Conservation (phyloP, 495 filamentous ascomycete genomes). For the Pyronema domesticum region DNA sequence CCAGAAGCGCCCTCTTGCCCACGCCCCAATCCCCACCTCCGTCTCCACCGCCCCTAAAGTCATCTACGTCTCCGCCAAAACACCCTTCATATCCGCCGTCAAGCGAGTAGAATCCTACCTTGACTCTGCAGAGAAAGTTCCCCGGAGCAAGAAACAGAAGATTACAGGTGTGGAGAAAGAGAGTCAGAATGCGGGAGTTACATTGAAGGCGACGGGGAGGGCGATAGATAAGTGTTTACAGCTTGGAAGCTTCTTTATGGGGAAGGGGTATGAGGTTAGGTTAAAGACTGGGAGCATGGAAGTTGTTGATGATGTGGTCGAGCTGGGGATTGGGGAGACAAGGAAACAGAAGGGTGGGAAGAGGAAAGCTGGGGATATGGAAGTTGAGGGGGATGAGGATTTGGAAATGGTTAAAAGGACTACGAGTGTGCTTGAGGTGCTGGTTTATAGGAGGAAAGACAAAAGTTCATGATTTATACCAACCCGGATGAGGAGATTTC, state of each 20-base stretch:
- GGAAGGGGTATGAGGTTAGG: conserved; percentile 35
- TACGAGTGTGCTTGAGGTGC: neutral
- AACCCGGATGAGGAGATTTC: too few species aligned
- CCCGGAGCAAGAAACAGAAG: neutral
- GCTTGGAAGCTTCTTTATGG: conserved; percentile 47
- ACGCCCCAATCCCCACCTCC: conserved; percentile 31
- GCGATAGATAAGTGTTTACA: conserved; percentile 56
- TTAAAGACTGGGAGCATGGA: conserved; percentile 46
- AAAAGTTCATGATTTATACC: too few species aligned
- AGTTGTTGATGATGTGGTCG: conserved; percentile 54
- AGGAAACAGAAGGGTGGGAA: neutral
- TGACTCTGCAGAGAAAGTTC: neutral
- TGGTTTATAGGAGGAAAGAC: neutral
- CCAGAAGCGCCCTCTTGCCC: conserved; percentile 53
- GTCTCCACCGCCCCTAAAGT: conserved; percentile 11
- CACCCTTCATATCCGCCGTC: conserved; percentile 66
- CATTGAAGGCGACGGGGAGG: neutral
- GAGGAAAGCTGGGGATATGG: neutral
- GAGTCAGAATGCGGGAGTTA: neutral
- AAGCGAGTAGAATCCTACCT: conserved; percentile 35
- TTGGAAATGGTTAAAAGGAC: neutral
- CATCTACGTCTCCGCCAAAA: conserved; percentile 58
- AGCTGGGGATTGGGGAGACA: conserved; percentile 24
- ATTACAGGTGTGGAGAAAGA: neutral
- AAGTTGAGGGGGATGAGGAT: neutral